Evolutionary conservation across 164 flowering plant genomes (phyloP).

Genomic region (Tetrastigma voinierianum): DNA sequence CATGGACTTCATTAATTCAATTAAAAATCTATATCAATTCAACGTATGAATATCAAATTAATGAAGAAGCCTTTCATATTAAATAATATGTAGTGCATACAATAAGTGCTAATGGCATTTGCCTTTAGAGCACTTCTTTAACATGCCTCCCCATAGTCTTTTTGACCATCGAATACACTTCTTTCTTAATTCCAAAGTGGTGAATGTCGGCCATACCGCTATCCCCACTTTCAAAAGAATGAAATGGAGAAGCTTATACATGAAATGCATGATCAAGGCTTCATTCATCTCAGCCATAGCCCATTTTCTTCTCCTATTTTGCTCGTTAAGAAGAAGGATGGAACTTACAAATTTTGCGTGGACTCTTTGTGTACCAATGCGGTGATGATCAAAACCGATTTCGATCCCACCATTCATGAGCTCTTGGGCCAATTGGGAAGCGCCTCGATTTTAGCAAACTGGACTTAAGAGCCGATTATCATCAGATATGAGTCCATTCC

Average conservation of each 20-base stretch:
- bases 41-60: no score
- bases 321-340: slow-evolving; percentile 17
- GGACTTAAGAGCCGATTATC: no score
- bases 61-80: no score
- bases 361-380: slow-evolving; percentile 1
- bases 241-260: slow-evolving; percentile 9
- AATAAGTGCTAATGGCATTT: no score
- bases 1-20: no score
- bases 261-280: neutral
- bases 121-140: no score
- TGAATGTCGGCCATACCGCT: slow-evolving; percentile 7
- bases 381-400: no score
- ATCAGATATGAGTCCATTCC: neutral
- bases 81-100: no score
- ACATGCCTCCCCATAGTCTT: slow-evolving; percentile 7
- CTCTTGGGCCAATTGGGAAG: no score
- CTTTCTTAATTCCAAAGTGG: neutral
- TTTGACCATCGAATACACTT: slow-evolving; percentile 10
- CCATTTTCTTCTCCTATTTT: slow-evolving; percentile 13
- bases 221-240: slow-evolving; percentile 12
- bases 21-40: no score
- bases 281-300: slow-evolving; percentile 8
- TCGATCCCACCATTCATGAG: no score
- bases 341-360: neutral
- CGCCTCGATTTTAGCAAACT: no score